Base-by-base conservation (phyloP, 805 yeast genomes). In the Zygosaccharomyces kombuchaensis region DNA sequence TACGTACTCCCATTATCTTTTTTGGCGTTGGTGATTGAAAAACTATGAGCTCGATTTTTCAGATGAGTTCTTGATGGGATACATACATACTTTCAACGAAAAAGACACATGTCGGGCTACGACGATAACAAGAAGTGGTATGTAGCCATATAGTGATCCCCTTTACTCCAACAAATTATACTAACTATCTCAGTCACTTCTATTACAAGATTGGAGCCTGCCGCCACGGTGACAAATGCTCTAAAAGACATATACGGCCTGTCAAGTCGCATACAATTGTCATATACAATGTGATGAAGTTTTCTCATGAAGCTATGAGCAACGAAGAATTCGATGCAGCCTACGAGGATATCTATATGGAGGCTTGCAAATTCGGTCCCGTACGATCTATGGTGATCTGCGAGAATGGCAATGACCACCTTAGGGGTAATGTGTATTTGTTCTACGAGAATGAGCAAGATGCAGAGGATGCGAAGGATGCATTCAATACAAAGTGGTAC, bases 161-260 rank as follows among this genome's bases (percentile, higher is more conserved):
- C 17, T 14, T 12, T 27, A 9, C 14, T 4, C 38, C 9, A 13
- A 7, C 12, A 17, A 34, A 4, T 10, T 6, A 21, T 43, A 48
- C 46, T 40, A 47, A 46, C 52, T 29, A 12, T 31, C 30, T 36
- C 17, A 77, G 83, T 53, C 70, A 78, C 31, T 89, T 89, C 60
- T 88, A 81, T 60, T 72, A 75, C 51, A 87, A 84, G 61, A 86
- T 88, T 25, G 98, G 98, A 0, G 95, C 96, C 0, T 90, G 98
- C 58, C 74, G 96, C 48, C 96, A 90, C 63, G 96, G 96, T 0
- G 89, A 82, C 47, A 83, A 82, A 56, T 90, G 98, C 58, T 81
- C 88, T 7, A 72, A 91, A 56, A 75, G 74, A 46, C 90, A 89
- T 63, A 71, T 76, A 16, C 76, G 76, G 54, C 96, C 96, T 1